Conservation (phyloP, 306 rosid genomes). For the Boehmeria nivea region DNA sequence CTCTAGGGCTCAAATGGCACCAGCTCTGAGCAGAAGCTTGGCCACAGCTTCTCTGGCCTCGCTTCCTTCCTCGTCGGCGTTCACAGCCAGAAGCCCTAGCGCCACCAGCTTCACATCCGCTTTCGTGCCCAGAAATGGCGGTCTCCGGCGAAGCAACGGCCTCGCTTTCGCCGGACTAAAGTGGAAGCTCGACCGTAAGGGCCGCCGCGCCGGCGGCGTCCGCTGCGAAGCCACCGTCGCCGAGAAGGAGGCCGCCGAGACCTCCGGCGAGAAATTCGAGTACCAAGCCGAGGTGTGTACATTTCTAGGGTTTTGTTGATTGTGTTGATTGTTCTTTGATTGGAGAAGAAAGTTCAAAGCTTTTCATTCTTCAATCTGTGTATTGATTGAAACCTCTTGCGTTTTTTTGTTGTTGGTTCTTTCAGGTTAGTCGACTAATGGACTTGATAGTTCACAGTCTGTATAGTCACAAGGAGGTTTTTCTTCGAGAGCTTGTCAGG, state of each 20-base stretch:
- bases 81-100: conserved; percentile 23
- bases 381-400: no score
- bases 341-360: no score
- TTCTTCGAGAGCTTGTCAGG: conserved; percentile 93
- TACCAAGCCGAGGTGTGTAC: conserved; percentile 94
- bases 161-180: conserved; percentile 37
- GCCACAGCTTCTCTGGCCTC: conserved; percentile 53
- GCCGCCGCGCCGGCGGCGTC: conserved; percentile 34
- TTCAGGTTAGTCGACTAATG: conserved; percentile 74
- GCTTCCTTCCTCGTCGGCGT: conserved; percentile 52
- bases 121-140: conserved; percentile 48
- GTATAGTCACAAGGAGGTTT: conserved; percentile 89
- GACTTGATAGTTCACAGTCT: conserved; percentile 96
- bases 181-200: conserved; percentile 49
- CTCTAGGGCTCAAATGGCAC: conserved; percentile 51
- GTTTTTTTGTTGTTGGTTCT: neutral
- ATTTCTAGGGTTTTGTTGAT: conserved; percentile 1
- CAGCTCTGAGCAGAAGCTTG: conserved; percentile 64
- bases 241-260: conserved; percentile 66
- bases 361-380: neutral
- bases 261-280: conserved; percentile 76
- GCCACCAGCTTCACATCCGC: conserved; percentile 33
- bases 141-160: conserved; percentile 25
- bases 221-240: conserved; percentile 87
- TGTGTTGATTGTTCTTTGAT: neutral